Conservation (phyloP, 1,284 basidiomycete species). For the Ganoderma lucidum region DNA sequence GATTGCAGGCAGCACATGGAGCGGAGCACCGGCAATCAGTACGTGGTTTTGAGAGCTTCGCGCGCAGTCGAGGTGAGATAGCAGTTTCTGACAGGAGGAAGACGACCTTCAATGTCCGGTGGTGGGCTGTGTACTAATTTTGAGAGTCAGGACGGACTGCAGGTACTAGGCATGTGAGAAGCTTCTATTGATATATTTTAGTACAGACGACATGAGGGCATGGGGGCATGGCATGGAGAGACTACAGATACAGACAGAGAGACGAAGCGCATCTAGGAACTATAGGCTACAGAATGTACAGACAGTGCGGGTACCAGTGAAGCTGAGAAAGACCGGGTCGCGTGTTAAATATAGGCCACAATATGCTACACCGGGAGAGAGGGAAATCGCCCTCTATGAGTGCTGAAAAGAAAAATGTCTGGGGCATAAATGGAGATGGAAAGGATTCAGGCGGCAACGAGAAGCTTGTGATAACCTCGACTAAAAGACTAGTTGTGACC, state of each 20-base stretch:
- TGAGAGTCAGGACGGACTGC: not conserved
- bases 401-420: slow-evolving; percentile 1
- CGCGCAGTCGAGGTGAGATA: not conserved
- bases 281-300: slow-evolving; percentile 15
- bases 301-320: slow-evolving; percentile 3
- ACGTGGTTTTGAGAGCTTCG: not conserved
- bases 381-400: not conserved
- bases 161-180: not conserved
- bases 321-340: not conserved
- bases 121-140: not conserved
- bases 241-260: not conserved
- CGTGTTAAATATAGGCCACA: slow-evolving; percentile 31
- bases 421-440: not conserved
- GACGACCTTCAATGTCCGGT: not conserved
- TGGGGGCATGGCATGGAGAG: not conserved
- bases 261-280: not conserved
- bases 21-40: not conserved
- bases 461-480: not conserved
- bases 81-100: not conserved
- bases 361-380: slow-evolving; percentile 1
- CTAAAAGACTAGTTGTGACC: slow-evolving; percentile 18
- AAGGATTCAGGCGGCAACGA: not conserved
- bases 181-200: slow-evolving; percentile 5
- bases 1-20: not conserved
- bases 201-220: not conserved